Percentiles rank a stretch among this genome's conserved stretches.
Evolutionary conservation across 495 filamentous ascomycete species (phyloP).

Genomic region (Daldinia concentrica): DNA sequence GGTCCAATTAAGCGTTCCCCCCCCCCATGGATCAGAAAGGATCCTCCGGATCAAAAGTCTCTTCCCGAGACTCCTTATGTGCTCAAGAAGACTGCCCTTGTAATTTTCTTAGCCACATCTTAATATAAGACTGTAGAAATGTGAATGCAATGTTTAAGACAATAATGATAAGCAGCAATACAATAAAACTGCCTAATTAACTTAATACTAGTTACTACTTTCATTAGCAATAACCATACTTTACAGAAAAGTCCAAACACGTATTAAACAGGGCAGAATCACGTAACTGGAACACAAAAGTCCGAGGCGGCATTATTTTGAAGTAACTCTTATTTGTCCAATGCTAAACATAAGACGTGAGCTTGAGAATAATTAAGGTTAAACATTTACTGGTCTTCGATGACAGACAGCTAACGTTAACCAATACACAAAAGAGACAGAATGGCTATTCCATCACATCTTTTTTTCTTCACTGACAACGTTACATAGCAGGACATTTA

Average conservation of each 20-base stretch:
- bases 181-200: not conserved
- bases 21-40: too few species aligned
- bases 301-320: not conserved
- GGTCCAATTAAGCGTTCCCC: not conserved
- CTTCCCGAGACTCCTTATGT: too few species aligned
- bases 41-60: too few species aligned
- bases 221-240: not conserved
- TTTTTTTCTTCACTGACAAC: constrained; percentile 23
- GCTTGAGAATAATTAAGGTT: constrained; percentile 22
- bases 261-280: not conserved
- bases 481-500: constrained; percentile 6
- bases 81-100: too few species aligned
- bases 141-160: too few species aligned
- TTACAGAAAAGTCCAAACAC: not conserved
- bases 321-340: constrained; percentile 29
- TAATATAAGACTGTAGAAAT: too few species aligned
- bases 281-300: not conserved
- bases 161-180: not conserved
- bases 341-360: constrained; percentile 12
- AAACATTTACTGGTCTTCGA: constrained; percentile 9
- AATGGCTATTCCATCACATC: constrained; percentile 31
- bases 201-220: not conserved
- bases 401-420: constrained; percentile 4
- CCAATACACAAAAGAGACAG: constrained; percentile 36
- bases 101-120: too few species aligned